Base-by-base conservation (phyloP, 306 rosid genomes). In the Gastrolobium villosum region DNA sequence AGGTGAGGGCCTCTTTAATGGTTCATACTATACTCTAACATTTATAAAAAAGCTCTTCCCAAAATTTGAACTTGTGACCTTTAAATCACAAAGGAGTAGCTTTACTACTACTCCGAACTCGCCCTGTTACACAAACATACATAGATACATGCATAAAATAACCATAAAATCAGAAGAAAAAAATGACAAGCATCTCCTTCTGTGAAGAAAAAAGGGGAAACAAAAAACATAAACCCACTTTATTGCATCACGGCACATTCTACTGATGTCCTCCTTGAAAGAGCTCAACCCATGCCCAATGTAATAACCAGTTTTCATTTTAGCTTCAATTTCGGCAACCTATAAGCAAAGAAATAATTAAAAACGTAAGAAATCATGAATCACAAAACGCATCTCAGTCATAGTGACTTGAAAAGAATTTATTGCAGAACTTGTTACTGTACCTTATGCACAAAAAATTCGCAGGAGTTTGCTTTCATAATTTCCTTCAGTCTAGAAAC, bases 181-280 rank as follows among this genome's bases (percentile, higher is more conserved):
- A 30, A 3, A 53, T 53, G 32, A 8, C 20, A 10, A 50, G 41
- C 49, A 14, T 30, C 31, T 10, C 52, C 60, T 11, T 20, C 26
- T 20, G 26, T 20, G 26, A 59, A 59, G 37, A 6, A 75, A 69
- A 82, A 60, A 40, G 75, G 31, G 2, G 45, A 55, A 76, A 31
- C 32, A 43, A 26, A 66, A 50, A 54, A 72, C 7, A 35, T 79
- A 31, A 79, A 60, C 93, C 76, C 86, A 96, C 99, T 96, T 96
- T 68, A 91, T 88, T 65, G 99, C 99, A 82, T 96, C 98, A 76
- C 97, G 93, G 79, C 99, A 96, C 92, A 96, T 93, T 86, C 99
- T 86, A 76, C 91, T 87, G 65, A 96, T 93, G 82, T 96, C 99
- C 30, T 89, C 97, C 88, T 93, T 96, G 82, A 96, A 91, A 77